Percentiles rank a stretch among this genome's conserved stretches.
Evolutionary conservation across 2,329 filamentous ascomycete genomes (phyloP).

Genomic region (Biscogniauxia mediterranea): DNA sequence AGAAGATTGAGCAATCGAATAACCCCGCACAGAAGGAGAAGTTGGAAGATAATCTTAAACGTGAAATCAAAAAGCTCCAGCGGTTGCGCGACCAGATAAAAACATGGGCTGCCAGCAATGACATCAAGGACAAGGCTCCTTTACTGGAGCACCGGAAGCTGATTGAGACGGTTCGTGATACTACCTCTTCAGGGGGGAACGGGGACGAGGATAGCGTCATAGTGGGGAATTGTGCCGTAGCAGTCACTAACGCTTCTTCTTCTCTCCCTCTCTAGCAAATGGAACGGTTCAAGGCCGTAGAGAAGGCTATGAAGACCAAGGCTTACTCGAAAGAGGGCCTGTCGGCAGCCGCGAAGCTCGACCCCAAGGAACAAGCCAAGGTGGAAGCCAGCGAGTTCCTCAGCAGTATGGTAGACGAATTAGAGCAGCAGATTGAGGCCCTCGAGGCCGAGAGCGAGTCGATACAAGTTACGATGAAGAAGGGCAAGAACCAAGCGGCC

Average conservation of each 20-base stretch:
- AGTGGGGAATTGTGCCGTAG: conserved; percentile 7
- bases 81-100: conserved; percentile 98
- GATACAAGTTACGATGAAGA: conserved; percentile 87
- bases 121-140: conserved; percentile 99
- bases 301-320: conserved; percentile 99
- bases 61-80: conserved; percentile 99
- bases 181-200: neutral
- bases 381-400: conserved; percentile 85
- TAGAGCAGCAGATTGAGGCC: conserved; percentile 89
- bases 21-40: conserved; percentile 98
- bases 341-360: conserved; percentile 85
- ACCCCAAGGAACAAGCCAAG: conserved; percentile 97
- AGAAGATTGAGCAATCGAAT: conserved; percentile 91
- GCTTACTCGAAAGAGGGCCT: conserved; percentile 98
- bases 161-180: conserved; percentile 83
- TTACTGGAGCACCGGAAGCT: conserved; percentile 89
- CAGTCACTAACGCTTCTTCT: conserved; percentile 11
- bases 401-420: conserved; percentile 81
- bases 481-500: conserved; percentile 80
- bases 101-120: conserved; percentile 96
- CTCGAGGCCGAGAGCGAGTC: conserved; percentile 87
- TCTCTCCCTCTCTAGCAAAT: conserved; percentile 67
- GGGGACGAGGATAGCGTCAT: neutral
- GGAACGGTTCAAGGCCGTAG: conserved; percentile 99
- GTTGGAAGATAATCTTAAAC: conserved; percentile 95